A percentile compares a stretch with the other conserved stretches of the same genome.
Evolutionary conservation across 352 stramenopile genomes (phyloP).

Genomic region (Phytophthora rubi): DNA sequence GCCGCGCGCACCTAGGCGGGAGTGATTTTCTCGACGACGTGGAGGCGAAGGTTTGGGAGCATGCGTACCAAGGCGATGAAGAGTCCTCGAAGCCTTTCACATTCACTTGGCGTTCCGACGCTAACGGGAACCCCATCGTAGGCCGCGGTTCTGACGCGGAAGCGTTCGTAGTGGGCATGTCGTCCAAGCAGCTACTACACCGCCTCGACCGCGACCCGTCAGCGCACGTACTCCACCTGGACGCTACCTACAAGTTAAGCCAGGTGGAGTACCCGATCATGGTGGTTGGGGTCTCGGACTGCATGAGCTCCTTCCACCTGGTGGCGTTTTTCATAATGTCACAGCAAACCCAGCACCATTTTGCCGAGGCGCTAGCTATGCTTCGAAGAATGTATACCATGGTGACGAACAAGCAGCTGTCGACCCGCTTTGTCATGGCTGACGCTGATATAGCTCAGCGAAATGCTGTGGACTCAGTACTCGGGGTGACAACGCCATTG

Average conservation of each 20-base stretch:
- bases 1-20: constrained; percentile 1
- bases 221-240: constrained; percentile 17
- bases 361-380: constrained; percentile 2
- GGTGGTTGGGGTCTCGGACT: constrained; percentile 30
- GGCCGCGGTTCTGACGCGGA: constrained; percentile 10
- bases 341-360: constrained; percentile 2
- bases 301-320: constrained; percentile 23
- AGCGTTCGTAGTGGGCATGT: constrained; percentile 9
- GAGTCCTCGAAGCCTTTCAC: constrained; percentile 4
- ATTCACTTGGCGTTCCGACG: constrained; percentile 4
- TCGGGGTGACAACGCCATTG: neutral
- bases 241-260: constrained; percentile 33
- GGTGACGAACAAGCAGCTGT: neutral
- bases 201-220: constrained; percentile 1
- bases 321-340: constrained; percentile 23
- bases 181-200: constrained; percentile 1
- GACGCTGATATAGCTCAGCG: constrained; percentile 10
- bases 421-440: neutral
- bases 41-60: neutral
- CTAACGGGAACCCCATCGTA: neutral
- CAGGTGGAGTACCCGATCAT: constrained; percentile 23
- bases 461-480: neutral
- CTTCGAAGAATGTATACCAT: neutral
- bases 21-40: constrained; percentile 18
- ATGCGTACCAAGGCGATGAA: constrained; percentile 3